Conservation (phyloP, 2,329 filamentous ascomycete species). For the Grosmannia huntii region DNA sequence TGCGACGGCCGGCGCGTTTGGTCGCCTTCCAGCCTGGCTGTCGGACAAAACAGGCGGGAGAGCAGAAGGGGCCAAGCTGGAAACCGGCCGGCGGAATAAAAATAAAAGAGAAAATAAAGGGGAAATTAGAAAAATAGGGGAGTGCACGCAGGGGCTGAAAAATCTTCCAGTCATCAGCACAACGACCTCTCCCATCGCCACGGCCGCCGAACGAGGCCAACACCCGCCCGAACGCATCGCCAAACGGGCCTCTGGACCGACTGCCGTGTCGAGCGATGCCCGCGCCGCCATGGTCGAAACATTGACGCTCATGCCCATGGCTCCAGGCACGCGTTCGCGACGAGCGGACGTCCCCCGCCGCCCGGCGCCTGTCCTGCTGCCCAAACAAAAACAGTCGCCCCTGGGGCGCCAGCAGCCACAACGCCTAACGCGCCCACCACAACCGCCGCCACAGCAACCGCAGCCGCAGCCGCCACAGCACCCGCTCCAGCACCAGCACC, state of each 20-base stretch:
- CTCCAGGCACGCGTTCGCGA: constrained; percentile 14
- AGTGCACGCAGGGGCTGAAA: neutral
- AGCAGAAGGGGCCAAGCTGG: neutral
- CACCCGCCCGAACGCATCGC: no score
- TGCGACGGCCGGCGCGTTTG: neutral
- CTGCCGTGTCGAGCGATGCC: neutral
- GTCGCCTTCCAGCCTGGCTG: neutral
- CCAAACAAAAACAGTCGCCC: constrained; percentile 8
- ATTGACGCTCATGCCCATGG: constrained; percentile 12
- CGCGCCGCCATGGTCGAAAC: constrained; percentile 11
- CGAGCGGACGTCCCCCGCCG: constrained; percentile 11
- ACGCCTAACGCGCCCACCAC: neutral
- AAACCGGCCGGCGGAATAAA: neutral
- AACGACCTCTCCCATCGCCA: neutral
- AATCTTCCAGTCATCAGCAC: neutral
- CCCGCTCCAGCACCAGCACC: neutral
- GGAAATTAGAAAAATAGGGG: neutral
- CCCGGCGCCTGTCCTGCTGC: constrained; percentile 9
- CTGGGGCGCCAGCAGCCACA: neutral
- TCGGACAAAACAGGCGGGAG: neutral
- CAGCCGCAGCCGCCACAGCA: neutral
- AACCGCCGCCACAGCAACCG: neutral
- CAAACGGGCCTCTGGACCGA: neutral
- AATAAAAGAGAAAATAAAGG: neutral
- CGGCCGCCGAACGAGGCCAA: neutral